These are phyloP conservation scores for Thielaviopsis ethacetica DNA, from an alignment of 2,329 filamentous ascomycete genomes.

Conservation along the genomic window DNA sequence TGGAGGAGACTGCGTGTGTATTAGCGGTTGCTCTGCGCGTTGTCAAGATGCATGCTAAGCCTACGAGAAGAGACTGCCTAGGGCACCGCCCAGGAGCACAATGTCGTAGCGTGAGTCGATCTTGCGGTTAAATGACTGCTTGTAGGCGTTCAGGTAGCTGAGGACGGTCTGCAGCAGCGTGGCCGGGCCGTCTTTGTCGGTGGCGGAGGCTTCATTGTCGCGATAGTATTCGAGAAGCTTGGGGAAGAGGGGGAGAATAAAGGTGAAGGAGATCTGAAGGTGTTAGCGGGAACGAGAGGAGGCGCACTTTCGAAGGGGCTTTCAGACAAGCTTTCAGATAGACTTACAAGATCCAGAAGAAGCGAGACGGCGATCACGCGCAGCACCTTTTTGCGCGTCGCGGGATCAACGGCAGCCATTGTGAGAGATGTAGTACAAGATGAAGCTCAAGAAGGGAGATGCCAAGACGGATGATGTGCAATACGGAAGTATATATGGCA, in stretches of 20 bases:
- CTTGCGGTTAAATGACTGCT: conserved; percentile 75
- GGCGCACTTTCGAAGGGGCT: too few relatives aligned
- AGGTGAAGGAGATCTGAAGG: conserved; percentile 83
- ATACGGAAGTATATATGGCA: background rate
- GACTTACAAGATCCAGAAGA: conserved; percentile 67
- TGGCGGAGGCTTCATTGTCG: conserved; percentile 52
- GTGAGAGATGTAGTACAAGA: background rate
- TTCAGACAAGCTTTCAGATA: background rate
- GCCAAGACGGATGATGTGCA: background rate
- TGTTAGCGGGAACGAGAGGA: conserved; percentile 10
- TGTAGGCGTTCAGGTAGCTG: conserved; percentile 79
- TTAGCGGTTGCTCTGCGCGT: background rate
- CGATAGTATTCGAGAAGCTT: conserved; percentile 94
- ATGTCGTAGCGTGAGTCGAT: conserved; percentile 97
- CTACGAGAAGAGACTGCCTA: conserved; percentile 76
- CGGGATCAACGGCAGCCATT: conserved; percentile 32
- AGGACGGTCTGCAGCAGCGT: conserved; percentile 69
- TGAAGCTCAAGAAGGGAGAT: background rate
- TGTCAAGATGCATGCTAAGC: conserved; percentile 12
- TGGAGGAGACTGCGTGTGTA: conserved; percentile 54
- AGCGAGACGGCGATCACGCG: conserved; percentile 79
- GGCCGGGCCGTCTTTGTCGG: conserved; percentile 27
- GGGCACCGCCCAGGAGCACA: conserved; percentile 78
- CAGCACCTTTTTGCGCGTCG: conserved; percentile 62
- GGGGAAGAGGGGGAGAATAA: conserved; percentile 91